Conservation (phyloP, 805 yeast genomes). For the Zygoascus bituminiphila region DNA sequence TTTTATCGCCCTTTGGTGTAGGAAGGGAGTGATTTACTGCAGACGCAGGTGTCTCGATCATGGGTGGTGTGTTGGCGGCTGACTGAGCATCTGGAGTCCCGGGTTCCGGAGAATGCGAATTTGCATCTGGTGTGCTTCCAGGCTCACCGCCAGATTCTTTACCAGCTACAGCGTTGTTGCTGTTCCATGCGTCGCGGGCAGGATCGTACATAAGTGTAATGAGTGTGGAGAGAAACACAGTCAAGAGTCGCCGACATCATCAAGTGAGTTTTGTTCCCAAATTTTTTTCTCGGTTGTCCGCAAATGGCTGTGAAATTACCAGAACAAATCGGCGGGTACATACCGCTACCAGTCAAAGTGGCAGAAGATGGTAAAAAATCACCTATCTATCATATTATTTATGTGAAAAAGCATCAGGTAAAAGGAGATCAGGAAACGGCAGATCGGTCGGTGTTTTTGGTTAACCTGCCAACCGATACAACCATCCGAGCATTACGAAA, state of each 20-base stretch:
- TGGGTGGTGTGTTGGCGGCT: neutral
- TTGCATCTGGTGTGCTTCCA: neutral
- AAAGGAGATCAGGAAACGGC: constrained; percentile 2
- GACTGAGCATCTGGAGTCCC: neutral
- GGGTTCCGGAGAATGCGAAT: neutral
- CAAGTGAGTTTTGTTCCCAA: neutral
- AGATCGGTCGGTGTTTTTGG: constrained; percentile 58
- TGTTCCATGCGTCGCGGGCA: constrained; percentile 21
- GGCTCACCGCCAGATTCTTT: neutral
- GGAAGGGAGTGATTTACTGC: neutral
- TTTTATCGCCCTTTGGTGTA: neutral
- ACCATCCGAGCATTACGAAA: constrained; percentile 44
- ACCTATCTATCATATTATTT: constrained; percentile 14
- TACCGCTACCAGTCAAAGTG: constrained; percentile 17
- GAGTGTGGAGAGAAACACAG: neutral
- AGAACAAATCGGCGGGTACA: constrained; percentile 19
- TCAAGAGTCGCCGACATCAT: neutral
- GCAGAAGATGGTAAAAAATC: neutral
- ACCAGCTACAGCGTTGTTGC: neutral
- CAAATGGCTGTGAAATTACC: constrained; percentile 9
- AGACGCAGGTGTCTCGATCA: neutral
- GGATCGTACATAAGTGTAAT: constrained; percentile 18
- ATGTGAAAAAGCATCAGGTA: constrained; percentile 16
- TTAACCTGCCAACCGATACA: constrained; percentile 66
- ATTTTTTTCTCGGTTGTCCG: neutral